Evolutionary conservation across 139 green algal species (phyloP), one percentile per base, ranked within the genome.

Genomic region (Chlorella sp.): DNA sequence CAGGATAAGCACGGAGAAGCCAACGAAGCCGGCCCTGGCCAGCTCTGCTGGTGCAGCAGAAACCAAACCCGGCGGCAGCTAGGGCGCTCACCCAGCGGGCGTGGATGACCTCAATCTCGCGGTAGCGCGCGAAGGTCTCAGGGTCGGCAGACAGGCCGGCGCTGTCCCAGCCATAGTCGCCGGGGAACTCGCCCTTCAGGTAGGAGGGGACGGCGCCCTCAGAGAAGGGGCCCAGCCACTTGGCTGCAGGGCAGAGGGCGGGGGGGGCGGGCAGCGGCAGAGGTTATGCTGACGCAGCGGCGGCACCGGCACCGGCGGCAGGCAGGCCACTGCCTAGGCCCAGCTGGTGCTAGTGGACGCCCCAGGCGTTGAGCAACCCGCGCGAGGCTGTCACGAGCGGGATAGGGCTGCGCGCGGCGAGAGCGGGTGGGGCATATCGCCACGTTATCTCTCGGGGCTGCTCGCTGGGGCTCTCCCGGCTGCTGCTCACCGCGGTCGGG

Each of bases 121-220:
- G 87, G 90, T 92, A 84, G 43, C 83, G 67, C 58, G 92, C 90
- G 83, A 97, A 97, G 87, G 93, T 97, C 90, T 95, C 87, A 70
- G 95, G 95, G 89, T 98, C 95, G 73, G 95, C 94, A 54, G 95
- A 98, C 85, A 98, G 94, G 81, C 95, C 95, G 81, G 92, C 93
- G 81, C 94, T 97, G 93, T 98, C 95, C 95, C 95, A 98, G 89
- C 95, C 95, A 87, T 98, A 98, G 95, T 98, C 87, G 43, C 89
- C 89, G 56, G 89, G 81, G 82, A 87, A 92, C 85, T 90, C 87
- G 81, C 93, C 95, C 64, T 88, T 97, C 83, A 98, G 93, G 94
- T 98, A 98, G 30, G 81, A 62, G 58, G 95, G 95, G 76, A 84
- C 81, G 72, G 81, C 41, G 76, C 73, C 79, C 60, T 93, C 92